Evolutionary conservation across 805 yeast genomes (phyloP).

Genomic region (Zygoascus biomembranicola): DNA sequence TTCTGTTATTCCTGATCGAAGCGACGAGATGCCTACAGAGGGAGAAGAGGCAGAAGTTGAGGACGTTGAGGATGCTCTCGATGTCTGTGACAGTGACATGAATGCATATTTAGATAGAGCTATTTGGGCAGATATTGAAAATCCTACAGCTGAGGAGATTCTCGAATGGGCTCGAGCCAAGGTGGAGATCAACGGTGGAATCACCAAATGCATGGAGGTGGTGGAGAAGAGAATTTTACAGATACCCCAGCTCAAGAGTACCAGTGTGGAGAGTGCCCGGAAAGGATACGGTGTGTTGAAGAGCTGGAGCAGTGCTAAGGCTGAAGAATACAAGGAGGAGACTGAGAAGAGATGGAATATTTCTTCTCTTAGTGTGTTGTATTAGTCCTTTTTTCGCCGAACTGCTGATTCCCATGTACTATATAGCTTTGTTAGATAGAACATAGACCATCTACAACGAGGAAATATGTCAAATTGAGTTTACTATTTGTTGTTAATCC

Average conservation of each 20-base stretch:
- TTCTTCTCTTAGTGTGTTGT: background rate
- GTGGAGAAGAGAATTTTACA: conserved; percentile 4
- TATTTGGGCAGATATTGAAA: conserved; percentile 13
- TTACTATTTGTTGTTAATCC: background rate
- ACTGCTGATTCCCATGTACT: background rate
- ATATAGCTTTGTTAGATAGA: background rate
- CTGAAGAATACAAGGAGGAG: conserved; percentile 2
- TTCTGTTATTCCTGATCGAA: conserved; percentile 6
- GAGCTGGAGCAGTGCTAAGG: conserved; percentile 3
- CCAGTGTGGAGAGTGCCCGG: background rate
- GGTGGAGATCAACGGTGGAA: conserved; percentile 12
- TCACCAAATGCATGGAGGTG: background rate
- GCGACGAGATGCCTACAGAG: conserved; percentile 1
- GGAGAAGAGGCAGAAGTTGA: background rate
- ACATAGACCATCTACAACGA: too few species aligned
- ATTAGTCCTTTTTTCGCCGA: background rate
- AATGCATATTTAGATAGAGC: conserved; percentile 19
- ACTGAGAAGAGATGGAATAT: background rate
- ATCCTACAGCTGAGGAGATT: conserved; percentile 6
- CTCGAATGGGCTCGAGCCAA: conserved; percentile 24
- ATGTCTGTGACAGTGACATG: conserved; percentile 16
- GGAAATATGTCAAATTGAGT: background rate
- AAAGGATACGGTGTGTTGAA: conserved; percentile 2
- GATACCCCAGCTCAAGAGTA: background rate
- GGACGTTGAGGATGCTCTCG: conserved; percentile 11